phyloP scores from a whole-genome alignment of 495 filamentous ascomycete species.

The Hypoxylon trugodes region DNA sequence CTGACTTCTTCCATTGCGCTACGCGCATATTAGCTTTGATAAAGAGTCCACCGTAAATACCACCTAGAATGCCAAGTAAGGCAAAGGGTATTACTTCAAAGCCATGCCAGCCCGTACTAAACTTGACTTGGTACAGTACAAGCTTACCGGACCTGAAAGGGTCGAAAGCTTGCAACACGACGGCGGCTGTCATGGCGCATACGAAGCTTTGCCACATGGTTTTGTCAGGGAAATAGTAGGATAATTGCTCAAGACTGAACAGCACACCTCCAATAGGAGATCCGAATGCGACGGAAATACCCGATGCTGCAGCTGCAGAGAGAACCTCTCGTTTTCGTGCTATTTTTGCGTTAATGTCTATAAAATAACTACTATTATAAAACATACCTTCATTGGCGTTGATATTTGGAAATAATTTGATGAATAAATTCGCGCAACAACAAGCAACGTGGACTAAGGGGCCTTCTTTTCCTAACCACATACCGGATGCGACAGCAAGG shows the following conservation, averaged over 20 bases:
- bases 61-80: conserved; percentile 86
- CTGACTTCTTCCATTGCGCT: conserved; percentile 78
- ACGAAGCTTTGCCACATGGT: conserved; percentile 99
- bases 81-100: conserved; percentile 93
- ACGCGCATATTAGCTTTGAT: conserved; percentile 93
- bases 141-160: conserved; percentile 96
- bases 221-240: conserved; percentile 98
- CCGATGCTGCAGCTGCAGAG: conserved; percentile 92
- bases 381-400: conserved; percentile 84
- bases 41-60: conserved; percentile 91
- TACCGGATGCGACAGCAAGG: conserved; percentile 90
- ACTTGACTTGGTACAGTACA: conserved; percentile 95
- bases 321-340: conserved; percentile 95
- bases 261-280: conserved; percentile 93
- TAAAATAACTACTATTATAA: not conserved
- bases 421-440: conserved; percentile 94
- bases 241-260: conserved; percentile 95
- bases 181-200: conserved; percentile 96
- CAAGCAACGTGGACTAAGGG: conserved; percentile 97
- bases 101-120: conserved; percentile 89
- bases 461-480: conserved; percentile 99
- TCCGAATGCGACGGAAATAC: conserved; percentile 97
- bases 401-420: conserved; percentile 85
- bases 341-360: conserved; percentile 44
- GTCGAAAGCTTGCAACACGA: conserved; percentile 90